Conservation (phyloP, 2,329 filamentous ascomycete genomes). For the Grosmannia clavigera region DNA sequence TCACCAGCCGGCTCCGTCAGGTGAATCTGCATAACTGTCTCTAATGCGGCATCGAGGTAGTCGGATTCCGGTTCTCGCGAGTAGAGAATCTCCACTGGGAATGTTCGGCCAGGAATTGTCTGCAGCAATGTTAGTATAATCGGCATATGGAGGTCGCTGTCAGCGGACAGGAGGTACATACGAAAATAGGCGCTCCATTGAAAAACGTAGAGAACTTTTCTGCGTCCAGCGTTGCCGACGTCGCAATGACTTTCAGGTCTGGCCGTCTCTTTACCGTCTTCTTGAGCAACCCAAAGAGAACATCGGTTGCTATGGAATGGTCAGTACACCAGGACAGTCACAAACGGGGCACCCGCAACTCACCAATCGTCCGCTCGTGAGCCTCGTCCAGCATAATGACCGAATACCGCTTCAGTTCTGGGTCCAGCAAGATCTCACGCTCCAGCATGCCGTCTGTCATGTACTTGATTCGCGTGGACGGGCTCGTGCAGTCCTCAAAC, state of each 20-base stretch:
- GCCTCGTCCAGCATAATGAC: conserved; percentile 98
- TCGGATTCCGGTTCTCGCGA: conserved; percentile 90
- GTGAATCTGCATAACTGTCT: conserved; percentile 97
- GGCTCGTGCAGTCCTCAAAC: conserved; percentile 87
- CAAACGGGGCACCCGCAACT: neutral
- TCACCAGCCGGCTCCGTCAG: conserved; percentile 84
- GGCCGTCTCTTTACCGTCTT: conserved; percentile 77
- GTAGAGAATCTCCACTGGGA: conserved; percentile 92
- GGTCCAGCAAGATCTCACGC: conserved; percentile 86
- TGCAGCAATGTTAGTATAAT: neutral
- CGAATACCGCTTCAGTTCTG: conserved; percentile 78
- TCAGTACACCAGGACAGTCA: neutral
- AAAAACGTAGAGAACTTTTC: conserved; percentile 98
- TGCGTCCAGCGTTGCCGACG: conserved; percentile 88
- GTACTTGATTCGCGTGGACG: conserved; percentile 91
- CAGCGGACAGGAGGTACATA: neutral
- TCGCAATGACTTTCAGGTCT: conserved; percentile 91
- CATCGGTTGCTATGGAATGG: conserved; percentile 55
- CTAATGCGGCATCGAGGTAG: conserved; percentile 86
- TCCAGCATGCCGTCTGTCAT: conserved; percentile 99
- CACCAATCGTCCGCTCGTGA: conserved; percentile 78
- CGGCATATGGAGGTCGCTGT: neutral
- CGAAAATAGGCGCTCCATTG: conserved; percentile 85
- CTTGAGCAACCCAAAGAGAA: conserved; percentile 87
- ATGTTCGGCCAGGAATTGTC: conserved; percentile 88